phyloP scores from a whole-genome alignment of 2,329 filamentous ascomycete species.

The Orbilia blumenaviensis region DNA sequence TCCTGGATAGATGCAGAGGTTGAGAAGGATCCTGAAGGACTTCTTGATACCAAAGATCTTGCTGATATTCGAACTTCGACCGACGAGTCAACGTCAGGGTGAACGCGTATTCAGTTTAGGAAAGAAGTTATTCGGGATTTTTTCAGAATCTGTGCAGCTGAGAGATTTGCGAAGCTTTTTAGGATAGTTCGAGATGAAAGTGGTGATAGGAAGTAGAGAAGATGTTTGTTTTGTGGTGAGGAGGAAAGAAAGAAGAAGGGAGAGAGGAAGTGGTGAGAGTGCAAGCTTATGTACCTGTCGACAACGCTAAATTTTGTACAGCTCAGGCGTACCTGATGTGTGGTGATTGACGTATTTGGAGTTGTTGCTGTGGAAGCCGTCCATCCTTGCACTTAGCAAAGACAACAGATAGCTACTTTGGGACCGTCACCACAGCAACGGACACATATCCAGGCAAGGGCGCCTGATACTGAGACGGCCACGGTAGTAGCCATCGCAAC shows the following conservation, averaged over 20 bases:
- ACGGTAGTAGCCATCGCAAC: constrained; percentile 51
- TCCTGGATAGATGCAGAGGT: constrained; percentile 44
- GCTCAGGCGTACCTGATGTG: constrained; percentile 26
- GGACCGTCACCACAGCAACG: constrained; percentile 35
- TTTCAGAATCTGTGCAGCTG: constrained; percentile 16
- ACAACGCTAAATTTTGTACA: constrained; percentile 27
- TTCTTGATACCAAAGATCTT: constrained; percentile 14
- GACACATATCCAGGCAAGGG: not conserved
- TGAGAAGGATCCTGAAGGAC: constrained; percentile 6
- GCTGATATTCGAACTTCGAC: not conserved
- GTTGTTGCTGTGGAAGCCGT: constrained; percentile 35
- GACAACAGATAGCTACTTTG: constrained; percentile 36
- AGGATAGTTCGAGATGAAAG: constrained; percentile 7
- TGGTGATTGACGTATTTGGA: constrained; percentile 16
- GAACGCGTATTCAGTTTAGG: not conserved
- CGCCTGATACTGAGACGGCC: constrained; percentile 3
- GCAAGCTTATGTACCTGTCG: constrained; percentile 50
- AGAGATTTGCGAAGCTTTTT: constrained; percentile 12
- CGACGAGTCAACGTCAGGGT: constrained; percentile 18
- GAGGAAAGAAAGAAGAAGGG: constrained; percentile 14
- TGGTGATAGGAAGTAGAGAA: constrained; percentile 11
- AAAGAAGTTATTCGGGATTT: not conserved
- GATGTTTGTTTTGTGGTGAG: constrained; percentile 19
- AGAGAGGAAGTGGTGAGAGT: constrained; percentile 4
- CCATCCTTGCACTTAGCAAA: not conserved